Evolutionary conservation across 129 eudicot genomes (phyloP), one percentile per base, ranked within the genome.

Genomic region (Ambrosia artemisiifolia): DNA sequence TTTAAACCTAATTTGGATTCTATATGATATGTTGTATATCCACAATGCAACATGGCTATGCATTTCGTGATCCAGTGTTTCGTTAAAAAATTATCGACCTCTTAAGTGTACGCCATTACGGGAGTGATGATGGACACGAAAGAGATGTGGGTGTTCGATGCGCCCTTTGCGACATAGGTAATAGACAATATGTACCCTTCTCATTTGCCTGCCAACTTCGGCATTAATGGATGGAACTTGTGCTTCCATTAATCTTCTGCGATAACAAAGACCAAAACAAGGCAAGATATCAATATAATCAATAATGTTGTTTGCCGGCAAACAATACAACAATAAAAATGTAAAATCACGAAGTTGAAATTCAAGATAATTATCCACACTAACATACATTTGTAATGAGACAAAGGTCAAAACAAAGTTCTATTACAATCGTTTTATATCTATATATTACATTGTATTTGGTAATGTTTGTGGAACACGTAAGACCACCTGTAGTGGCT

Each of bases 131-230:
- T 81, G 88, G 6, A 85, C 80, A 5, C 88, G 85, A 36, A 88
- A 53, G 81, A 88, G 91, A 81, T 88, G 95, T 12, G 95, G 91
- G 8, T 85, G 83, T 70, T 88, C 95, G 34, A 81, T 68, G 11
- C 72, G 73, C 0, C 95, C 91, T 48, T 88, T 88, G 48, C 77
- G 81, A 33, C 95, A 78, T 12, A 85, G 87, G 56, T 75, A 88
- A 72, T 88, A 88, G 11, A 88, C 80, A 12, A 88, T 77, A 67
- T 88, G 87, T 61, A 88, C 78, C 65, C 83, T 76, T 36, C 95
- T 83, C 32, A 81, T 75, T 79, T 85, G 78, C 65, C 76, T 79
- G 10, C 73, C 43, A 56, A 78, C 79, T 1, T 35, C 50, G 7
- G 55, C 42, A 32, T 61, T 75, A 14, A 71, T 70, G 48, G 65